Evolutionary conservation across 2,329 filamentous ascomycete species (phyloP).

Genomic region (Zopfia rhizophila): DNA sequence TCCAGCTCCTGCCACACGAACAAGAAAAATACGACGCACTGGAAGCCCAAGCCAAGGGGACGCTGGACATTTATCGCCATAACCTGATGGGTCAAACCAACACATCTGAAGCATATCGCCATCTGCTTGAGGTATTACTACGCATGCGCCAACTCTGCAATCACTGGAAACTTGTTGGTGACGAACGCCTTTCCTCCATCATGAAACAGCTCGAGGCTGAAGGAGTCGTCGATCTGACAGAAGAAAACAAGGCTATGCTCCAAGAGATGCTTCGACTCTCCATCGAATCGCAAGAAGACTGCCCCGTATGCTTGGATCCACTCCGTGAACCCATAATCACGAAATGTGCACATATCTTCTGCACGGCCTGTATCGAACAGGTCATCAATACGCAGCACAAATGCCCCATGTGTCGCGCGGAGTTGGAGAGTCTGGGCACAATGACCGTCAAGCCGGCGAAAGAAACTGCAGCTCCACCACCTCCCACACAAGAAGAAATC

Average conservation of each 20-base stretch:
- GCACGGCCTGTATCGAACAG: conserved; percentile 75
- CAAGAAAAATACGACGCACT: conserved; percentile 80
- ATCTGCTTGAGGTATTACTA: conserved; percentile 82
- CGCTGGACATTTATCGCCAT: conserved; percentile 69
- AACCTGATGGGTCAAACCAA: conserved; percentile 51
- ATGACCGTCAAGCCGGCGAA: conserved; percentile 74
- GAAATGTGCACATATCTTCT: conserved; percentile 84
- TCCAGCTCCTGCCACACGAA: conserved; percentile 79
- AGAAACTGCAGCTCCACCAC: conserved; percentile 52
- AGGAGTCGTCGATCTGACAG: conserved; percentile 74
- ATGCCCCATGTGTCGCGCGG: conserved; percentile 84
- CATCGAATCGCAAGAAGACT: conserved; percentile 84
- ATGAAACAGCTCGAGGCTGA: conserved; percentile 74
- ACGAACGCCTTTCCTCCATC: conserved; percentile 75
- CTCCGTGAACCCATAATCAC: conserved; percentile 82
- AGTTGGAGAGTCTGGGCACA: conserved; percentile 59
- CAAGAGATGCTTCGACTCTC: conserved; percentile 80
- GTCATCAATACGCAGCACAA: conserved; percentile 80
- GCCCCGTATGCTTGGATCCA: conserved; percentile 80
- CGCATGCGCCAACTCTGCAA: conserved; percentile 88
- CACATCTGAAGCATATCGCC: conserved; percentile 68
- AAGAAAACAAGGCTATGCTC: conserved; percentile 76
- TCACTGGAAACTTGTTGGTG: conserved; percentile 84
- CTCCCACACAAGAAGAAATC: conserved; percentile 34
- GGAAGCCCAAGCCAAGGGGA: conserved; percentile 76